These are phyloP conservation scores for Syzygium malaccense DNA, from an alignment of 441 rosid genomes.

Conservation along the genomic window DNA sequence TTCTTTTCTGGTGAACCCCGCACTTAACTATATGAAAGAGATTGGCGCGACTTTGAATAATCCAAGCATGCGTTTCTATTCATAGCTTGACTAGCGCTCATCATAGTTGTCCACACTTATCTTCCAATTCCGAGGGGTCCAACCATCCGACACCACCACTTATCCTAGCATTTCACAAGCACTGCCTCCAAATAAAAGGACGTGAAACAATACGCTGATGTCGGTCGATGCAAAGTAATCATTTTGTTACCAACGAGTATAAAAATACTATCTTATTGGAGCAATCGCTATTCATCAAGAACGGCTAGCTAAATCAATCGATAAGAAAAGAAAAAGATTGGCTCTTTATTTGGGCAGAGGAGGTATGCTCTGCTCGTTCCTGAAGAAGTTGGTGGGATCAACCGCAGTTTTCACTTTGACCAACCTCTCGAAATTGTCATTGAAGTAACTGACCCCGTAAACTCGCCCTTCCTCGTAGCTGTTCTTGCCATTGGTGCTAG, in stretches of 20 bases:
- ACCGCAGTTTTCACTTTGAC: conserved; percentile 3
- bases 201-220: background rate
- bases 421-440: background rate
- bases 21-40: background rate
- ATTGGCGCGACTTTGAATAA: background rate
- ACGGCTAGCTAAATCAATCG: background rate
- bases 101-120: background rate
- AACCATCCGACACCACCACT: background rate
- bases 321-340: background rate
- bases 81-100: background rate
- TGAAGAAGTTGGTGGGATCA: conserved; percentile 7
- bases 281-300: background rate
- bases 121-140: background rate
- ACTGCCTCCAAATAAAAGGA: background rate
- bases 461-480: background rate
- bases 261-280: background rate
- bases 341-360: background rate
- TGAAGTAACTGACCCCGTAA: conserved; percentile 3
- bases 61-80: background rate
- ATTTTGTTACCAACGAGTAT: background rate
- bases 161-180: background rate
- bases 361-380: conserved; percentile 13
- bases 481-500: background rate
- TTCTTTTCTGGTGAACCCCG: no score
- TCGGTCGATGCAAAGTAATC: background rate